Evolutionary conservation across 441 rosid genomes (phyloP), one percentile per base, ranked within the genome.

Genomic region (Cnidoscolus chayamansa): DNA sequence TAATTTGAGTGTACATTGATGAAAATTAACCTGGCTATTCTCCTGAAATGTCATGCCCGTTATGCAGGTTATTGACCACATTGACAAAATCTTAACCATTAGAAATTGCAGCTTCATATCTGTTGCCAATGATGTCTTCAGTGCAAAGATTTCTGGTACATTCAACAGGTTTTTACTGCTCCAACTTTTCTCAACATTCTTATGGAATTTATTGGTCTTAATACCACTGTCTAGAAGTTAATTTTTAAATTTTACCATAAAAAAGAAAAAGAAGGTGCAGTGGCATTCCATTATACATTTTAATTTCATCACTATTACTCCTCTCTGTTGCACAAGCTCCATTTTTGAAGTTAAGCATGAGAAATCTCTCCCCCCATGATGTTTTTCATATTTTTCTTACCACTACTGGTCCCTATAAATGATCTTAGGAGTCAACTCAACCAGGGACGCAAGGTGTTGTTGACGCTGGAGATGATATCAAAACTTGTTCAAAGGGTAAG

Each of bases 141-240:
- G 68, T 58, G 97, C 99, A 75, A 94, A 94, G 86, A 82, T 92
- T 82, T 94, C 99, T 49, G 99, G 99, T 75, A 90, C 97, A 84
- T 89, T 92, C 81, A 90, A 88, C 86, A 94, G 97, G 99, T 94
- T 81, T 77, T 78, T 77, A 45, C 65, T 78, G 68, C 70, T 73
- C 67, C 68, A 76, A 47, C 19, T 84, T 69, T 68, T 37, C 80
- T 73, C 43, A 15, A 55, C 57, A 68, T 61, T 49, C 56, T 63
- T 65, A 37, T 58, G 69, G 63, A 63, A 59, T 58, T 11, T 43
- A 73, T 6, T 10, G 15, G 3, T 31, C 63, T 69, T 50, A 31
- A 59, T 51, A 60, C 53, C 68, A 3, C 59, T 47, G 45, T 16
- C 67, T 55, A 54, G 40, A 20, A 51, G 4, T 54, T 53, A 12